These are phyloP conservation scores for Pleurotus tuber-regium DNA, from an alignment of 768 basidiomycete species.

Conservation along the genomic window DNA sequence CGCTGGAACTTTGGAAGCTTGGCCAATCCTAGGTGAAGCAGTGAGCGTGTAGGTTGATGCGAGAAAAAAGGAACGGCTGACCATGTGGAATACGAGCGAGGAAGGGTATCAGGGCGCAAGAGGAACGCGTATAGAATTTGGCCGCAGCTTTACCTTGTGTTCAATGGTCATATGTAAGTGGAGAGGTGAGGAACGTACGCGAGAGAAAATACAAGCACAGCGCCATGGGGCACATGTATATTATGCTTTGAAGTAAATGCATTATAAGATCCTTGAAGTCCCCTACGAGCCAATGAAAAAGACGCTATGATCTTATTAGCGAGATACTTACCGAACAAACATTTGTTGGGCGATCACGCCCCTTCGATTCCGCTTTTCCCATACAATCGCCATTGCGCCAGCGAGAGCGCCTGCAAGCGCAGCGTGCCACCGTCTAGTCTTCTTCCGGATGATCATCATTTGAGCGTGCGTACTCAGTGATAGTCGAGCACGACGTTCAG, in stretches of 20 bases:
- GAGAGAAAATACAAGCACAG: constrained; percentile 75
- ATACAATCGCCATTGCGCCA: constrained; percentile 70
- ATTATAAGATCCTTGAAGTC: constrained; percentile 89
- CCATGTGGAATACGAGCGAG: constrained; percentile 76
- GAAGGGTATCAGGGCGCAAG: constrained; percentile 79
- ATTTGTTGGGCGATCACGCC: constrained; percentile 79
- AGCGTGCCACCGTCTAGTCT: constrained; percentile 75
- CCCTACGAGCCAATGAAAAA: constrained; percentile 40
- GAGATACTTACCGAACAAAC: constrained; percentile 83
- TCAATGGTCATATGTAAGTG: neutral
- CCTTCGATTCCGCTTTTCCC: constrained; percentile 68
- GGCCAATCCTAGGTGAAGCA: constrained; percentile 54
- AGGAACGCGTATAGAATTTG: constrained; percentile 86
- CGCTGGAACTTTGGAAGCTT: constrained; percentile 61
- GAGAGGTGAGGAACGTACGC: constrained; percentile 42
- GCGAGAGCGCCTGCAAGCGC: constrained; percentile 75
- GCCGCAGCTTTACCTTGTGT: constrained; percentile 50
- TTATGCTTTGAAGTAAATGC: constrained; percentile 65
- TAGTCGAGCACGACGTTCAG: constrained; percentile 45
- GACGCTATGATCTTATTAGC: neutral
- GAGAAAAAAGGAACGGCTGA: constrained; percentile 27
- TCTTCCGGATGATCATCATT: constrained; percentile 60
- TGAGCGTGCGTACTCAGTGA: constrained; percentile 66
- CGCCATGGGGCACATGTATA: constrained; percentile 78
- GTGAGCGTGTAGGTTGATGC: neutral